Base-by-base conservation (phyloP, 2,329 filamentous ascomycete genomes). In the Nectriaceae sp. region DNA sequence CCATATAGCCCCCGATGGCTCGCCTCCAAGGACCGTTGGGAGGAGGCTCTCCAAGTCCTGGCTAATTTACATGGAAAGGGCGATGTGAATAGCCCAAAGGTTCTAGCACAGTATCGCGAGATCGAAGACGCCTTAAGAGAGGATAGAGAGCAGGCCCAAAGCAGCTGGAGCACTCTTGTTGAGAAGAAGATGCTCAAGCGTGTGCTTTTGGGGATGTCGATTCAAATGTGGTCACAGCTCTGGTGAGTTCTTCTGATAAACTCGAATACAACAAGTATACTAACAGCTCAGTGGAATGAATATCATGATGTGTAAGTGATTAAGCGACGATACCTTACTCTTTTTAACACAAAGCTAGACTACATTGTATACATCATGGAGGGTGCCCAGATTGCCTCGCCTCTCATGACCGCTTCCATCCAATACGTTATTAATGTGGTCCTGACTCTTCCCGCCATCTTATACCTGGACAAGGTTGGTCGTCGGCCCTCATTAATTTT, bases 1-100 rank as follows among this genome's bases (percentile, higher is more conserved):
- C 82, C 80, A 1, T 80, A 80, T 55, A 86, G 76, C 42, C 88
- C 88, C 0, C 78, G 87, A 44, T 90, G 87, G 86, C 72, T 90
- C 5, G 87, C 87, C 4, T 77, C 78, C 15, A 78, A 85, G 57
- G 85, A 85, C 53, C 77, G 82, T 1, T 87, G 85, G 75, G 84
- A 88, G 21, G 80, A 89, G 61, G 82, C 82, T 0, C 72, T 83
- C 36, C 60, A 73, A 19, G 78, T 82, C 36, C 74, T 88, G 16
- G 83, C 82, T 0, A 62, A 71, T 19, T 70, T 88, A 1, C 84
- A 87, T 55, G 83, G 78, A 4, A 65, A 69, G 1, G 83, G 83
- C 3, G 75, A 85, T 48, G 50, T 71, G 3, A 75, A 78, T 45
- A 74, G 85, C 50, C 76, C 81, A 11, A 79, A 79, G 55, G 84